Conservation (phyloP, 1,284 basidiomycete genomes). For the Moesziomyces globuligerus region DNA sequence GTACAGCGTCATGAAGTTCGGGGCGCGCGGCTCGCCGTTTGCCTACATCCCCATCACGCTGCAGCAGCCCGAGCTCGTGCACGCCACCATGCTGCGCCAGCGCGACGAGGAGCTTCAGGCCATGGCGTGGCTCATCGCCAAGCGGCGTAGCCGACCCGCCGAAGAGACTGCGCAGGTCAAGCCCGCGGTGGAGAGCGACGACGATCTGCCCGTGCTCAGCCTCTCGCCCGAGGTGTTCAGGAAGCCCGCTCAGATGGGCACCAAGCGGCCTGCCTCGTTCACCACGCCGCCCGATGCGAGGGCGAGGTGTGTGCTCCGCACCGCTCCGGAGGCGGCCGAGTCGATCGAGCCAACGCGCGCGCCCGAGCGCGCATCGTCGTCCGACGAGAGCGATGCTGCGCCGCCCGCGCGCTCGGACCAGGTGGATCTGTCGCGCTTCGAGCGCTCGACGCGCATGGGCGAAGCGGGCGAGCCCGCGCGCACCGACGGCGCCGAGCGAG, state of each 20-base stretch:
- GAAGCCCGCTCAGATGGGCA: slow-evolving; percentile 14
- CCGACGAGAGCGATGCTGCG: slow-evolving; percentile 9
- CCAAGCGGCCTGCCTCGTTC: slow-evolving; percentile 41
- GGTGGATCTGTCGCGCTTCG: slow-evolving; percentile 25
- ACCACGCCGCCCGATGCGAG: slow-evolving; percentile 32
- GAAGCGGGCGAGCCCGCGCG: slow-evolving; percentile 12
- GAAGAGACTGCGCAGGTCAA: too few species aligned
- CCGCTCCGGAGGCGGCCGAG: slow-evolving; percentile 5
- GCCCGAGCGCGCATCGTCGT: slow-evolving; percentile 17
- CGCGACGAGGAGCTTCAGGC: slow-evolving; percentile 44
- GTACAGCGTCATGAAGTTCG: slow-evolving; percentile 62
- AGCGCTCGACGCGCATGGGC: slow-evolving; percentile 38
- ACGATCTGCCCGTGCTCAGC: slow-evolving; percentile 41
- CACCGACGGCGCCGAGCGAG: not conserved
- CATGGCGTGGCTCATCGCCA: slow-evolving; percentile 39
- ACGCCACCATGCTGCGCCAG: slow-evolving; percentile 49
- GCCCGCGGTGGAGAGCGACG: slow-evolving; percentile 10
- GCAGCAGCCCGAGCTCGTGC: slow-evolving; percentile 54
- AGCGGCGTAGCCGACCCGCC: slow-evolving; percentile 13
- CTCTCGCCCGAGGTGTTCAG: slow-evolving; percentile 24
- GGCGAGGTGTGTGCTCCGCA: slow-evolving; percentile 25
- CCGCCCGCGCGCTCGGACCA: slow-evolving; percentile 12
- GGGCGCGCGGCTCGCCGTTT: slow-evolving; percentile 56
- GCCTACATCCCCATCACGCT: slow-evolving; percentile 63
- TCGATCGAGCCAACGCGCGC: slow-evolving; percentile 21